These are phyloP conservation scores for Marchantia paleacea DNA, from an alignment of 225 moss, liverwort and hornwort genomes.

Conservation along the genomic window DNA sequence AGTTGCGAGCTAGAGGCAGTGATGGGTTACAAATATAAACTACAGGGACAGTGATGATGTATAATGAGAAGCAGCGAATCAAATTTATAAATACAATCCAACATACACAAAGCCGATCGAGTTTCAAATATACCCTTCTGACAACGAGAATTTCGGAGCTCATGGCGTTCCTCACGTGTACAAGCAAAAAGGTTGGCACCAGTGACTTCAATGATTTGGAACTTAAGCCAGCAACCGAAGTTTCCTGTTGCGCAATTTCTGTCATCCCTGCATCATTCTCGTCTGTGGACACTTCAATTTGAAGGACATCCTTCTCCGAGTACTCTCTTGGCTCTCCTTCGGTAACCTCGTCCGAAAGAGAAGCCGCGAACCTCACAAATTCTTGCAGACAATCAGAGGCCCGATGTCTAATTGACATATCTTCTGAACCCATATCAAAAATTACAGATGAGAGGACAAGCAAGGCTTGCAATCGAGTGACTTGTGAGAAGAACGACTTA, in stretches of 20 bases:
- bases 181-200: constrained; percentile 77
- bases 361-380: constrained; percentile 72
- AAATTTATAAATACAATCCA: background rate
- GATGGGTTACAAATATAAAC: background rate
- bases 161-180: constrained; percentile 76
- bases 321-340: constrained; percentile 14
- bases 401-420: constrained; percentile 87
- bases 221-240: constrained; percentile 23
- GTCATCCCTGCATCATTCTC: constrained; percentile 22
- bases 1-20: background rate
- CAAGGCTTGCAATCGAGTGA: constrained; percentile 61
- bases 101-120: background rate
- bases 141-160: constrained; percentile 70
- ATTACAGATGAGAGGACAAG: constrained; percentile 78
- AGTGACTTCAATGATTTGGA: constrained; percentile 55
- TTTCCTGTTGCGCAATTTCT: constrained; percentile 31
- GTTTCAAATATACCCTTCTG: constrained; percentile 54
- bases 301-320: constrained; percentile 19
- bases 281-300: constrained; percentile 22
- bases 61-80: background rate
- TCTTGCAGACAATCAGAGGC: constrained; percentile 72
- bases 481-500: constrained; percentile 46
- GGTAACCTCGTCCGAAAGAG: constrained; percentile 46
- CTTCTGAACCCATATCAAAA: constrained; percentile 81
- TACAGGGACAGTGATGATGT: background rate